Base-by-base conservation (phyloP, 306 rosid genomes). In the Glycine latifolia region DNA sequence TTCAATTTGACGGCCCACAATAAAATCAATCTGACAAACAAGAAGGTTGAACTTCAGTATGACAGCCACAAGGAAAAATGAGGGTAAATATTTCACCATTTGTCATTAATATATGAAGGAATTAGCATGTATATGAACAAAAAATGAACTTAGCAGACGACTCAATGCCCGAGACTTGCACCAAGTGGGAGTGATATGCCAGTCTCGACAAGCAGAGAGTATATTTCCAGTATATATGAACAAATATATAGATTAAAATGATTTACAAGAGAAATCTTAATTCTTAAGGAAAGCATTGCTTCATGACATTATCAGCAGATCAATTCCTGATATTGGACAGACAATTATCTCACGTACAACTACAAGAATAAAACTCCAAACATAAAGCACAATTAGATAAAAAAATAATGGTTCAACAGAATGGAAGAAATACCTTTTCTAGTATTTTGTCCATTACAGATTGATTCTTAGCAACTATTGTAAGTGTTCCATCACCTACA, bases 1-100 rank as follows among this genome's bases (percentile, higher is more conserved):
- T 90, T 91, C 98, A 77, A 93, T 93, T 86, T 93, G 93, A 75
- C 99, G 98, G 62, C 99, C 99, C 76, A 91, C 91, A 67, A 91
- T 75, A 79, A 91, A 93, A 78, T 91, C 98, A 86, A 95, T 85
- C 99, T 95, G 89, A 76, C 83, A 73, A 58, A 78, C 62, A 83
- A 37, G 31, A 26, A 61, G 31, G 66, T 35, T 31, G 44, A 15
- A 67, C 55, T 73, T 78, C 69, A 82, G 59, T 49, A 77, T 50
- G 71, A 80, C 39, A 62, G 67, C 49, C 70, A 12, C 68, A 8
- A 17, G 16, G 7, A 66, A 70, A 76, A 61, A 65, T 14, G 48
- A 16, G 47, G 52, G 61, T 43, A 16, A 58, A 75, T 17, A 75
- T 80, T 43, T 76, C 70, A 63, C 62, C 55, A 53, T 77, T 77